phyloP scores from a whole-genome alignment of 2,329 filamentous ascomycete genomes.

The Colletotrichum filicis region DNA sequence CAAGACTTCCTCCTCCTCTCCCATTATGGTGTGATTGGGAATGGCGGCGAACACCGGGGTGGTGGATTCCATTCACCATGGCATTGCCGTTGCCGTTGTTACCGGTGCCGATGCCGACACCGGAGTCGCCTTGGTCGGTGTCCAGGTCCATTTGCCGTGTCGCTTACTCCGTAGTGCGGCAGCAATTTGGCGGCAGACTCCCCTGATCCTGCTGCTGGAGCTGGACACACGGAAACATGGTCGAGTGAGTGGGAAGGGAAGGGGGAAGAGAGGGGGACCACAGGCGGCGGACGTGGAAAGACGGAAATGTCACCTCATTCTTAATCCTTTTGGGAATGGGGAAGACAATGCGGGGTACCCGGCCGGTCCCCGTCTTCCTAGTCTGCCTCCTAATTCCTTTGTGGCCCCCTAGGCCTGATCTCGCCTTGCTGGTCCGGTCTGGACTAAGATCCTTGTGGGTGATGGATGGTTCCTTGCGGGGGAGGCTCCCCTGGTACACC shows the following conservation, averaged over 20 bases:
- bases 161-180: constrained; percentile 7
- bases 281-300: constrained; percentile 14
- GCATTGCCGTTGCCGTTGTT: background rate
- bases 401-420: background rate
- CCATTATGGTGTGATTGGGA: constrained; percentile 26
- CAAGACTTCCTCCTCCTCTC: background rate
- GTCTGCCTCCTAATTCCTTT: background rate
- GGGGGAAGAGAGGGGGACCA: constrained; percentile 19
- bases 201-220: constrained; percentile 29
- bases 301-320: constrained; percentile 34
- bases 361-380: background rate
- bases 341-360: constrained; percentile 31
- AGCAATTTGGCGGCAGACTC: constrained; percentile 25
- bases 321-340: constrained; percentile 32
- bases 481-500: constrained; percentile 4
- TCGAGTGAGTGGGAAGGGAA: constrained; percentile 4
- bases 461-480: background rate
- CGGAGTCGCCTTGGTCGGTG: constrained; percentile 27
- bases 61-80: background rate
- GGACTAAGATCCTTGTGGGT: background rate
- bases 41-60: constrained; percentile 19
- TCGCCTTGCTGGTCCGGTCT: background rate
- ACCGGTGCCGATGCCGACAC: constrained; percentile 30
- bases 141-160: constrained; percentile 27
- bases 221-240: constrained; percentile 33